Base-by-base conservation (phyloP, 768 basidiomycete genomes). In the Cyclocybe cylindracea region DNA sequence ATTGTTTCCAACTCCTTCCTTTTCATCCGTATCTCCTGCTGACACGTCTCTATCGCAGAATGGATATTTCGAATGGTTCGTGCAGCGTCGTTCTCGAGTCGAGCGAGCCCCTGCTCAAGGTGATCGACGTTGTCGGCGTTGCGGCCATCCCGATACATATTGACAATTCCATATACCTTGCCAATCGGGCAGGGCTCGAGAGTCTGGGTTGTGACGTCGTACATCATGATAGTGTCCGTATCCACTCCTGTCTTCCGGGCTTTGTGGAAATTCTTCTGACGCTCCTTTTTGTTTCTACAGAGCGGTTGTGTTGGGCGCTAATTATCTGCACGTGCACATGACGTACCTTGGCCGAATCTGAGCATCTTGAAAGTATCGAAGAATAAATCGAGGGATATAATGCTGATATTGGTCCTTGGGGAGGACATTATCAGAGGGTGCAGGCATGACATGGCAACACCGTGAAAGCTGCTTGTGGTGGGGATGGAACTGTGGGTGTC, bases 81-180 rank as follows among this genome's bases (percentile, higher is more conserved):
- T 3, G 62, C 58, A 6, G 64, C 58, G 29, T 57, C 40, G 47
- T 52, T 53, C 42, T 71, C 70, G n/a, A 71, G 59, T 7, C 18
- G n/a, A 2, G 58, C 50, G 8, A 71, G 52, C 36, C 60, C 61
- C 51, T 56, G 34, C 50, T 70, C 67, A 8, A 68, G 38, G 29
- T 65, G 58, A 37, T 66, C 57, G 18, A 63, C 53, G 32, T 67
- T 51, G 14, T 63, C 48, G 7, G 45, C 44, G 43, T 60, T 57
- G 2, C 38, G 42, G 24, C 50, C 49, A 31, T 67, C 66, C 19
- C 53, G 51, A 45, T 65, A 66, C 38, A 67, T 39, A 39, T 67
- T 62, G 13, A 39, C 35, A 10, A 51, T 43, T 16, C 61, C 64
- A 48, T 59, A 62, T 2, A 52, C 59, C 32, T 50, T 57, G 8